Conservation (phyloP, 2,329 filamentous ascomycete genomes). For the Colletotrichum lini region DNA sequence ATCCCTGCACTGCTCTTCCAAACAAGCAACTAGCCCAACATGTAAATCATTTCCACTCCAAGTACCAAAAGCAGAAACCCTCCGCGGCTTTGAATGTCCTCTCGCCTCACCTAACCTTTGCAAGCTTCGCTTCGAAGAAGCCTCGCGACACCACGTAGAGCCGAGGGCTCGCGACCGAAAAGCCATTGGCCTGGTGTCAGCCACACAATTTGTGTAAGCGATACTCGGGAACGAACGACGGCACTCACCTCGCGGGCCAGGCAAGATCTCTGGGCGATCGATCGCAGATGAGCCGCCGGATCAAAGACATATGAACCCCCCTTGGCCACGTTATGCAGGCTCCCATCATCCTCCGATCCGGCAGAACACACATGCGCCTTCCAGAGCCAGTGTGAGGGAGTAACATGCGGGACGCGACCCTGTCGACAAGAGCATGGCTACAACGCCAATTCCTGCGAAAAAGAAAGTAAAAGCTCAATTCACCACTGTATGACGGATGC, state of each 20-base stretch:
- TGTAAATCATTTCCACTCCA: too few relatives aligned
- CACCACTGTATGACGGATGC: not conserved
- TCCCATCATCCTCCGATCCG: conserved; percentile 13
- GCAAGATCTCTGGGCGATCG: conserved; percentile 32
- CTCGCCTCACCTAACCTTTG: not conserved
- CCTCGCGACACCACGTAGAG: not conserved
- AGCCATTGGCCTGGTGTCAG: conserved; percentile 24
- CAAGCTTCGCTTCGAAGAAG: not conserved
- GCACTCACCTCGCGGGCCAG: too few relatives aligned
- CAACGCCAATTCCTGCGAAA: too few relatives aligned
- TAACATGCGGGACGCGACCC: not conserved
- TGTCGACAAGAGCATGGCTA: too few relatives aligned
- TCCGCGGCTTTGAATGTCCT: too few relatives aligned
- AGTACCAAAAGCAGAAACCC: too few relatives aligned
- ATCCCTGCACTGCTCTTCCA: too few relatives aligned
- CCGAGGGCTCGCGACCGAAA: not conserved
- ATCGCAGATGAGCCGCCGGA: conserved; percentile 27
- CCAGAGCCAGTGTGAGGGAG: not conserved
- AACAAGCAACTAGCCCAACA: too few relatives aligned
- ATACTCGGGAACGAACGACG: conserved; percentile 23
- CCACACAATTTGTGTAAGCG: conserved; percentile 37
- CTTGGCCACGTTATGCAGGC: conserved; percentile 1
- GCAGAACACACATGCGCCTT: not conserved
- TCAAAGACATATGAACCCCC: conserved; percentile 25
- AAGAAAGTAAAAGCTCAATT: too few relatives aligned